These are phyloP conservation scores for Epithele typhae DNA, from an alignment of 768 basidiomycete genomes.

Conservation along the genomic window DNA sequence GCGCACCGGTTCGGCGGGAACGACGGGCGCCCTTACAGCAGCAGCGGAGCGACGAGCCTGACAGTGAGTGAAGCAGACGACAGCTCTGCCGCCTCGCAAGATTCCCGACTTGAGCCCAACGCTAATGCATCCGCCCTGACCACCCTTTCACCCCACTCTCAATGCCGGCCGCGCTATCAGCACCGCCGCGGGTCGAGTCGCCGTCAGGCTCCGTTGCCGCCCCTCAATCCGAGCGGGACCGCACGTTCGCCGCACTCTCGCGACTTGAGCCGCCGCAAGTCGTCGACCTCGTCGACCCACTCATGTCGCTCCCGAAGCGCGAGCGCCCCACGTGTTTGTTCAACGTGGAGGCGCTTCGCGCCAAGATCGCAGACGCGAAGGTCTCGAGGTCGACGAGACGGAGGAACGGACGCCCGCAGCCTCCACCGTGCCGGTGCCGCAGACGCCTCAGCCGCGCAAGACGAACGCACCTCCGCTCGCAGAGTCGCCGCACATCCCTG, in stretches of 20 bases:
- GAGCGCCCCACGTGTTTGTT: conserved; percentile 91
- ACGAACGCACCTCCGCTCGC: conserved; percentile 29
- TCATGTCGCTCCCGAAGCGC: conserved; percentile 84
- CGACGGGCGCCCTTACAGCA: conserved; percentile 74
- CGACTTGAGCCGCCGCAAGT: conserved; percentile 60
- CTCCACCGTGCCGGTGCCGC: conserved; percentile 37
- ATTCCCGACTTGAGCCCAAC: conserved; percentile 60
- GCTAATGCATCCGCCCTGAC: conserved; percentile 86
- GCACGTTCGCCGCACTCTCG: conserved; percentile 62
- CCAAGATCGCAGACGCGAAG: conserved; percentile 80
- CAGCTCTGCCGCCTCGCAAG: conserved; percentile 62
- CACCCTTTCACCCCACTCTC: conserved; percentile 86
- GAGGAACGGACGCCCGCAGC: conserved; percentile 37
- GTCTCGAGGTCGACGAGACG: conserved; percentile 67
- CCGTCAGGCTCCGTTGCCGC: conserved; percentile 56
- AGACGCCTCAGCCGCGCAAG: conserved; percentile 66
- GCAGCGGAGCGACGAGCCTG: conserved; percentile 83
- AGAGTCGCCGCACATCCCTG: conserved; percentile 68
- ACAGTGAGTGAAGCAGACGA: conserved; percentile 80
- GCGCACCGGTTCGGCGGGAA: conserved; percentile 74
- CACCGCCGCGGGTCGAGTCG: conserved; percentile 81
- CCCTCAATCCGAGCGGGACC: conserved; percentile 67
- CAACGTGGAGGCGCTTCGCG: conserved; percentile 73
- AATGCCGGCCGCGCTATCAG: conserved; percentile 67
- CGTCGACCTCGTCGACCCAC: conserved; percentile 64